A percentile compares a stretch with the other conserved stretches of the same genome.
phyloP scores from a whole-genome alignment of 2,329 filamentous ascomycete genomes.

The Neurospora sp. region DNA sequence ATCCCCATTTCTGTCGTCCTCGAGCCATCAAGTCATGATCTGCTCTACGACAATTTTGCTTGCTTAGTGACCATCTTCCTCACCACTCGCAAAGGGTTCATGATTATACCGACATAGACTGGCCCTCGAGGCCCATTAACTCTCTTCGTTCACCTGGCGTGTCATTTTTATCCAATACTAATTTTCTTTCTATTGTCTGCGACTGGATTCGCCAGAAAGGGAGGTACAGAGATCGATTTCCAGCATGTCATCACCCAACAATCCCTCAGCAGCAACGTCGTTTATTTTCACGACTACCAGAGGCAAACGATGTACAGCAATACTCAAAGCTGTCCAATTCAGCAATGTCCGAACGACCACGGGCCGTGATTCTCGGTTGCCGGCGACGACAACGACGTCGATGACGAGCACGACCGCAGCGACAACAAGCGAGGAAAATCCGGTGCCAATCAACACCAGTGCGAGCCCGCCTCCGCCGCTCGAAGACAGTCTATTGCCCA shows the following conservation, averaged over 20 bases:
- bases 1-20: background rate
- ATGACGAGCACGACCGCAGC: constrained; percentile 5
- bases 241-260: constrained; percentile 33
- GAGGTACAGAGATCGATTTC: constrained; percentile 3
- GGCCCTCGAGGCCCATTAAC: constrained; percentile 28
- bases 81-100: constrained; percentile 20
- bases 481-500: constrained; percentile 13
- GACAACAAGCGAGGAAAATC: constrained; percentile 11
- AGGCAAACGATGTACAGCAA: constrained; percentile 43
- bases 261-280: constrained; percentile 30
- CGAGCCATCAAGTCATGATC: background rate
- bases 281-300: constrained; percentile 36
- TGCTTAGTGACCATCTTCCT: background rate
- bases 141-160: constrained; percentile 19
- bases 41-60: background rate
- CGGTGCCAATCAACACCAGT: constrained; percentile 6
- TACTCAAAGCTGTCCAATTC: constrained; percentile 28
- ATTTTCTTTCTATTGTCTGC: constrained; percentile 23
- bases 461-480: constrained; percentile 7
- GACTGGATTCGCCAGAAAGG: constrained; percentile 34
- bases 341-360: constrained; percentile 12
- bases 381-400: constrained; percentile 10
- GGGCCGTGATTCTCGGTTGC: background rate
- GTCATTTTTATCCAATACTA: constrained; percentile 20
- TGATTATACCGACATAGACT: constrained; percentile 28